These are phyloP conservation scores for Boletus albobrunnescens DNA, from an alignment of 1,284 basidiomycete species.

Conservation along the genomic window DNA sequence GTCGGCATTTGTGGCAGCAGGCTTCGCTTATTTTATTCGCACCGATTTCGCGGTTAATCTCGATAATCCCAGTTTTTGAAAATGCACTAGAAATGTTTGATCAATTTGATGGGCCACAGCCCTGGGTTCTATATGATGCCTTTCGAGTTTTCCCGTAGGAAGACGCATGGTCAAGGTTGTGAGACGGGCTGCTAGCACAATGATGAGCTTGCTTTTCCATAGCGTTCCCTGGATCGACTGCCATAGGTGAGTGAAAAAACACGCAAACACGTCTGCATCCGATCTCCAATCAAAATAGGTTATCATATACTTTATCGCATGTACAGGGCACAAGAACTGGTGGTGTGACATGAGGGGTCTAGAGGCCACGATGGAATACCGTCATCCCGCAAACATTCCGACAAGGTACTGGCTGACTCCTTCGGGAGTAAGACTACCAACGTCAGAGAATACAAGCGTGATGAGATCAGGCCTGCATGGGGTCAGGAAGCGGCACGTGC, in stretches of 20 bases:
- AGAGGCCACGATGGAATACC: constrained; percentile 1
- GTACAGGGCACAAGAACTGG: constrained; percentile 22
- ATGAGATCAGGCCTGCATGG: constrained; percentile 75
- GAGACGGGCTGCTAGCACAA: constrained; percentile 9
- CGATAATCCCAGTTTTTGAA: constrained; percentile 20
- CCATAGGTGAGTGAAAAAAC: constrained; percentile 4
- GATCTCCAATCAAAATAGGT: constrained; percentile 31
- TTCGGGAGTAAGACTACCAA: constrained; percentile 87
- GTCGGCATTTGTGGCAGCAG: background rate
- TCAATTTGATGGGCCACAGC: constrained; percentile 20
- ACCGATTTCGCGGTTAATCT: constrained; percentile 25
- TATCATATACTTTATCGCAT: constrained; percentile 40
- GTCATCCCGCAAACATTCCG: constrained; percentile 80
- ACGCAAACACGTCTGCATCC: constrained; percentile 12
- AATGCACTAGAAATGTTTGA: constrained; percentile 15
- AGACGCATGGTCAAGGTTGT: constrained; percentile 18
- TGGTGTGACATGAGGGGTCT: background rate
- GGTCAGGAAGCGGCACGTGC: constrained; percentile 24
- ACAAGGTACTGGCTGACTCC: constrained; percentile 89
- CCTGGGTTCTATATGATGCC: constrained; percentile 6
- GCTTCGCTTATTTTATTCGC: constrained; percentile 10
- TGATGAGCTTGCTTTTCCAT: constrained; percentile 6
- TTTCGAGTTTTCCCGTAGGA: constrained; percentile 15
- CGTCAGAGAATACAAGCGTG: constrained; percentile 86
- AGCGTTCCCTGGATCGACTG: constrained; percentile 14